Conservation (phyloP, 768 basidiomycete genomes). For the Candolleomyces eurysporus region DNA sequence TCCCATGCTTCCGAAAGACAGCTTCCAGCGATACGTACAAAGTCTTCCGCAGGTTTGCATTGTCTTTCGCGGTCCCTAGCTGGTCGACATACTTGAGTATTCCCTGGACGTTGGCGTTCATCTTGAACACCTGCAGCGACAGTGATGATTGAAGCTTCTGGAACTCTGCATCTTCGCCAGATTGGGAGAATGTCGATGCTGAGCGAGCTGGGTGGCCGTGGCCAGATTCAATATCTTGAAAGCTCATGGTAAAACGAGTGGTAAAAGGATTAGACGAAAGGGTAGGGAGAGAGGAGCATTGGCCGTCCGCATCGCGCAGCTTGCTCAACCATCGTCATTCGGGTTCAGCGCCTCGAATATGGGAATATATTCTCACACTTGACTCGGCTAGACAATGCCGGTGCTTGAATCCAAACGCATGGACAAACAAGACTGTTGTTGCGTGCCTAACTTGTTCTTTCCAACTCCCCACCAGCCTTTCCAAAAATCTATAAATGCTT, state of each 20-base stretch:
- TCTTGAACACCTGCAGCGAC: conserved; percentile 96
- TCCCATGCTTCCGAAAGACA: background rate
- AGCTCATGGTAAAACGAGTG: conserved; percentile 40
- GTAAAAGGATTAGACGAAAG: background rate
- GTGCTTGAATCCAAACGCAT: no score
- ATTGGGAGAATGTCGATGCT: conserved; percentile 34
- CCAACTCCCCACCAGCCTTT: no score
- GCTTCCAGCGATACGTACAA: conserved; percentile 55
- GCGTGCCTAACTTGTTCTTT: no score
- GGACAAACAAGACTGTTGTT: no score
- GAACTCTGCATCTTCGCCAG: conserved; percentile 74
- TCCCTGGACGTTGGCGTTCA: conserved; percentile 95
- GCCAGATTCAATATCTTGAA: conserved; percentile 56
- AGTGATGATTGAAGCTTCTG: conserved; percentile 72
- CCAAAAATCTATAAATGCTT: no score
- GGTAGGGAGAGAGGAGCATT: background rate
- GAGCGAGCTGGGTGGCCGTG: conserved; percentile 34
- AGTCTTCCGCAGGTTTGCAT: conserved; percentile 72
- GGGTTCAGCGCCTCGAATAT: background rate
- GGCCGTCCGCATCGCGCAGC: background rate
- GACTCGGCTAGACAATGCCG: no score
- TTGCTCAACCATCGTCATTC: background rate
- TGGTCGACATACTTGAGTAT: conserved; percentile 97
- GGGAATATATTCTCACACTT: background rate
- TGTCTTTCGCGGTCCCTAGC: conserved; percentile 83